Percentiles rank a stretch among this genome's conserved stretches.
These are phyloP conservation scores for Comarum palustre DNA, from an alignment of 306 rosid genomes.

Conservation along the genomic window DNA sequence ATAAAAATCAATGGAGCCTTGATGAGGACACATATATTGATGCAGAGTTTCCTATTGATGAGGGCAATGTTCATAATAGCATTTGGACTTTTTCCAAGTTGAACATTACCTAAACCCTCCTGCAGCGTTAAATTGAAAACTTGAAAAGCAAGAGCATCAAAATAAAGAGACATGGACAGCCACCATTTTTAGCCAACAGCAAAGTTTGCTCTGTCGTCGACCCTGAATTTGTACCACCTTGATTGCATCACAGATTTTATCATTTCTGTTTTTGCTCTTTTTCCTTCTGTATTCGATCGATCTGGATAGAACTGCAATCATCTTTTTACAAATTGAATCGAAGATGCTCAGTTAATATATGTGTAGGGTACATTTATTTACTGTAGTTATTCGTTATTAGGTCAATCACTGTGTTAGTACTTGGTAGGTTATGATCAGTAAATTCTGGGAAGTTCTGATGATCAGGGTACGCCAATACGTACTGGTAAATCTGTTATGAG, in stretches of 20 bases:
- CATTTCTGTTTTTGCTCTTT: not conserved
- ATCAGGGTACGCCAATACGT: not conserved
- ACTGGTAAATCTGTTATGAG: not conserved
- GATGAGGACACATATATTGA: constrained; percentile 2
- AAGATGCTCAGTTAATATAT: not conserved
- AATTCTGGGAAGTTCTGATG: not conserved
- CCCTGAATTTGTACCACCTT: not conserved
- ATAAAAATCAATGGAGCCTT: not conserved
- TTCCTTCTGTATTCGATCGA: not conserved
- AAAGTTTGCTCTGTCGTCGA: constrained; percentile 9
- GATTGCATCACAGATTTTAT: not conserved
- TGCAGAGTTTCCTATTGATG: constrained; percentile 9
- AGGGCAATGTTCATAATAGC: constrained; percentile 5
- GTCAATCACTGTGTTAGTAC: not conserved
- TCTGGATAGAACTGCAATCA: not conserved
- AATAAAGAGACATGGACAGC: constrained; percentile 22
- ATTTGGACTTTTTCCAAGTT: constrained; percentile 4
- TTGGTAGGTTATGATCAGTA: not conserved
- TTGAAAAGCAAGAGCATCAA: not conserved
- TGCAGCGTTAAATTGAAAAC: not conserved
- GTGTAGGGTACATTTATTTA: not conserved
- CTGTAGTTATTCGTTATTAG: not conserved
- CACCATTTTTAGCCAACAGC: constrained; percentile 18
- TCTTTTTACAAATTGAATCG: not conserved
- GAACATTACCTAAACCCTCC: constrained; percentile 16